phyloP scores from a whole-genome alignment of 2,329 filamentous ascomycete genomes.

The Hymenoscyphus fructigenus region DNA sequence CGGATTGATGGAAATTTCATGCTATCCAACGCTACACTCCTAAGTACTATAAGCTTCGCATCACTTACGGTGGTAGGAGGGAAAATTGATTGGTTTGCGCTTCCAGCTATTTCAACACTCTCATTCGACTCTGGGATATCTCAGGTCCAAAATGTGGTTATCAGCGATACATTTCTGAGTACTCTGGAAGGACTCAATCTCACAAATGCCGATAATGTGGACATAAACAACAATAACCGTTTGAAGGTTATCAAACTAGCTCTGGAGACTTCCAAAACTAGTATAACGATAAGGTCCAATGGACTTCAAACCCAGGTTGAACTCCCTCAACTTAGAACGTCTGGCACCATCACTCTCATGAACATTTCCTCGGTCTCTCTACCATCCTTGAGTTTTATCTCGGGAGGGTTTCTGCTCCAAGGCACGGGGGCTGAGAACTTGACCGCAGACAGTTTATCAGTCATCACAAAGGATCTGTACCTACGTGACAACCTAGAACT shows the following conservation, averaged over 20 bases:
- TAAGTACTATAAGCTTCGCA: background rate
- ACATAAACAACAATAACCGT: background rate
- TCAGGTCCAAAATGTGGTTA: background rate
- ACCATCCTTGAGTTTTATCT: background rate
- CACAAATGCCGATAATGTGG: background rate
- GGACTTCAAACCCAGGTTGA: background rate
- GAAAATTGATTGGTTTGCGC: background rate
- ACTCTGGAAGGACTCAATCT: slow-evolving; percentile 1
- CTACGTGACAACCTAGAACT: background rate
- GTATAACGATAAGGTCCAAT: background rate
- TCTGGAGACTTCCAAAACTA: background rate
- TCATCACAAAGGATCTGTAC: background rate
- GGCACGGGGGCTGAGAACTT: background rate
- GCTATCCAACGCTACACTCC: background rate
- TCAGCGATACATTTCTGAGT: background rate
- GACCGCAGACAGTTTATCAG: background rate
- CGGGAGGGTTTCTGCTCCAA: background rate
- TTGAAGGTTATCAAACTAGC: background rate
- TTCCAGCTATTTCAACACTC: background rate
- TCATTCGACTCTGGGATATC: background rate
- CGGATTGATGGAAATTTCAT: background rate
- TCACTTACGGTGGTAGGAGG: background rate
- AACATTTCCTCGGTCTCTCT: background rate
- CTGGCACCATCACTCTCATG: background rate
- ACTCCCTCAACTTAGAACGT: background rate